A percentile compares a stretch with the other conserved stretches of the same genome.
Evolutionary conservation across 179 eudicot species (phyloP).

Genomic region (Actinidia arguta): DNA sequence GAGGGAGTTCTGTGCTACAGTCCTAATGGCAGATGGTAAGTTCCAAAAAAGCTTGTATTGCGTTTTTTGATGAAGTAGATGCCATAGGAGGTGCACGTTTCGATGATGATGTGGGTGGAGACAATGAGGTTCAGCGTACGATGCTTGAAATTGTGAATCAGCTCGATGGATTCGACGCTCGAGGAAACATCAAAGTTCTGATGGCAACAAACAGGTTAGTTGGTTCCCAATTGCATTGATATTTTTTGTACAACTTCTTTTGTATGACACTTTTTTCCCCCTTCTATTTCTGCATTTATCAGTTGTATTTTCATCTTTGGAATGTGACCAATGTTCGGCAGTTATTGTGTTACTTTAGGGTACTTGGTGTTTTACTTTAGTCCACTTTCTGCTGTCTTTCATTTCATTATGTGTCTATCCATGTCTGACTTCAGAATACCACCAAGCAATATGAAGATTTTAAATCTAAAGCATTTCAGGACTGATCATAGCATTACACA

Average conservation of each 20-base stretch:
- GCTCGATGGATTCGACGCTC: conserved; percentile 97
- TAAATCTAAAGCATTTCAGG: not conserved
- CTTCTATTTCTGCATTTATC: not conserved
- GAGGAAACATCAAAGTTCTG: conserved; percentile 95
- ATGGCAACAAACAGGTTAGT: conserved; percentile 96
- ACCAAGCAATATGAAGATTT: not conserved
- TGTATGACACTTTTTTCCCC: not conserved
- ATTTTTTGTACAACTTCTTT: too few species aligned
- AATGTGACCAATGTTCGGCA: not conserved
- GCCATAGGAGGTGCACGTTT: conserved; percentile 98
- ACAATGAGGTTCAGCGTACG: conserved; percentile 95
- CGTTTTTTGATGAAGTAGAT: conserved; percentile 96
- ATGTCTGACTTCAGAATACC: not conserved
- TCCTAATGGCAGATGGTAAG: conserved; percentile 93
- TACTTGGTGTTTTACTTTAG: not conserved
- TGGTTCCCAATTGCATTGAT: too few species aligned
- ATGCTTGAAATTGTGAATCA: conserved; percentile 99
- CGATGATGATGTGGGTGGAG: conserved; percentile 96
- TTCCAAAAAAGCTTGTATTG: conserved; percentile 95
- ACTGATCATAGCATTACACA: not conserved
- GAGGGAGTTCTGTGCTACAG: conserved; percentile 98
- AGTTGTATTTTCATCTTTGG: not conserved
- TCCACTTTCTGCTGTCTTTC: not conserved
- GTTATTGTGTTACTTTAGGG: not conserved
- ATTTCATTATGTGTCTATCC: not conserved